Percentiles rank a stretch among this genome's conserved stretches.
Conservation (phyloP, 2,329 filamentous ascomycete species). For the Raffaelea deltoideospora region DNA sequence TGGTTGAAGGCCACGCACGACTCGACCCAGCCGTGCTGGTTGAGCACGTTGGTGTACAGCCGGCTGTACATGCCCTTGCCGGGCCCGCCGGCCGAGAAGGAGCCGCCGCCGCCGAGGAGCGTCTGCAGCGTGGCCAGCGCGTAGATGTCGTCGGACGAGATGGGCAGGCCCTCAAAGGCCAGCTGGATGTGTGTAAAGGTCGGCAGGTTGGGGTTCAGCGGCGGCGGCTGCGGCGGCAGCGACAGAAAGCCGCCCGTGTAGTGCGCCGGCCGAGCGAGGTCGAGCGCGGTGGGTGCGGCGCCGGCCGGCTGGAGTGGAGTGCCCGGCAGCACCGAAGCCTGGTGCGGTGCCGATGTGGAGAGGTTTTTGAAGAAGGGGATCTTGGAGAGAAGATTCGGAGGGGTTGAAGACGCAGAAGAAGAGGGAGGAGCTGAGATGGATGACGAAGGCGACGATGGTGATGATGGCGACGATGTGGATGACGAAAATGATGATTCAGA, state of each 20-base stretch:
- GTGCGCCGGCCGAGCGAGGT: slow-evolving; percentile 52
- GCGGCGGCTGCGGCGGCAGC: slow-evolving; percentile 65
- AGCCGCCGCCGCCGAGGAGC: slow-evolving; percentile 86
- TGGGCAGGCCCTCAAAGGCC: slow-evolving; percentile 86
- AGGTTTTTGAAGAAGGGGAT: slow-evolving; percentile 77
- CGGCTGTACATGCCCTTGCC: slow-evolving; percentile 99
- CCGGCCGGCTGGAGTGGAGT: slow-evolving; percentile 25
- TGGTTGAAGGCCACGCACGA: slow-evolving; percentile 94
- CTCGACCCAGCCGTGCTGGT: slow-evolving; percentile 96
- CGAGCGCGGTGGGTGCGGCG: slow-evolving; percentile 28
- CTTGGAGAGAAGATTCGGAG: slow-evolving; percentile 50
- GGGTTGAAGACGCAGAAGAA: slow-evolving; percentile 18
- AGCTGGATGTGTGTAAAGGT: slow-evolving; percentile 86
- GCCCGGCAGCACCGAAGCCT: slow-evolving; percentile 45
- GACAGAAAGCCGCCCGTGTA: slow-evolving; percentile 93
- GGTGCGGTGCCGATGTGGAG: slow-evolving; percentile 54
- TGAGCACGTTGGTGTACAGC: slow-evolving; percentile 92
- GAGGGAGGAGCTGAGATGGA: slow-evolving; percentile 13
- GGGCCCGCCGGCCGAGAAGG: slow-evolving; percentile 89
- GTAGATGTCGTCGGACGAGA: slow-evolving; percentile 86
- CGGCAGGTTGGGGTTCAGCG: slow-evolving; percentile 60
- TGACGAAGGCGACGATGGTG: slow-evolving; percentile 17
- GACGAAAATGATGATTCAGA: slow-evolving; percentile 14
- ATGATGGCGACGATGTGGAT: slow-evolving; percentile 18
- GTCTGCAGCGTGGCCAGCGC: slow-evolving; percentile 91